Evolutionary conservation across 1,284 basidiomycete species (phyloP).

Genomic region (Phaffia rhodozyma): DNA sequence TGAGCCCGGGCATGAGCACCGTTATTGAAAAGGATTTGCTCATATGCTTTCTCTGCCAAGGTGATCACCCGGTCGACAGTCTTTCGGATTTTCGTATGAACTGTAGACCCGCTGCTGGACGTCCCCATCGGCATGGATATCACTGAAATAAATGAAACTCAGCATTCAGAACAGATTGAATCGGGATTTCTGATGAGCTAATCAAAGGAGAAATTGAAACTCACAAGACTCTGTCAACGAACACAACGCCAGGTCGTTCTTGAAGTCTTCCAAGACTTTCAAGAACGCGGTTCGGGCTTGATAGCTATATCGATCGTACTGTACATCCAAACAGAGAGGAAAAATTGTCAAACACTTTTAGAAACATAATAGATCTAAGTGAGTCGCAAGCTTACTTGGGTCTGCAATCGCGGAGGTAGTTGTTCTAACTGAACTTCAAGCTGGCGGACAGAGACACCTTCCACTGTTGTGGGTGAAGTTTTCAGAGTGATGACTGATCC

Average conservation of each 20-base stretch:
- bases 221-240: slow-evolving; percentile 73
- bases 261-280: slow-evolving; percentile 56
- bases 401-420: too few relatives aligned
- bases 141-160: slow-evolving; percentile 39
- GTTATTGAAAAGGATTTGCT: slow-evolving; percentile 50
- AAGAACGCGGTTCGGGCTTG: background rate
- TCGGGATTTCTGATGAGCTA: too few relatives aligned
- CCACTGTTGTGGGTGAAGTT: too few relatives aligned
- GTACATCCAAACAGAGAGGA: too few relatives aligned
- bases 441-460: too few relatives aligned
- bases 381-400: too few relatives aligned
- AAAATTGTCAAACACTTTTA: too few relatives aligned
- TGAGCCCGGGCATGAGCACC: slow-evolving; percentile 50
- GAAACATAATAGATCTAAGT: too few relatives aligned
- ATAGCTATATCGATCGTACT: too few relatives aligned
- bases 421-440: too few relatives aligned
- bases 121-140: slow-evolving; percentile 74
- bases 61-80: slow-evolving; percentile 52
- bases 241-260: slow-evolving; percentile 70
- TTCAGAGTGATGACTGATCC: too few relatives aligned
- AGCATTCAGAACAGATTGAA: too few relatives aligned
- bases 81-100: slow-evolving; percentile 41
- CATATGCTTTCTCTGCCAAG: slow-evolving; percentile 57
- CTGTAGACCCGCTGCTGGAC: slow-evolving; percentile 39
- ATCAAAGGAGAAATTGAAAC: slow-evolving; percentile 25